Percentiles rank a stretch among this genome's conserved stretches.
Conservation (phyloP, 2,329 filamentous ascomycete species). For the Diaporthe eres region DNA sequence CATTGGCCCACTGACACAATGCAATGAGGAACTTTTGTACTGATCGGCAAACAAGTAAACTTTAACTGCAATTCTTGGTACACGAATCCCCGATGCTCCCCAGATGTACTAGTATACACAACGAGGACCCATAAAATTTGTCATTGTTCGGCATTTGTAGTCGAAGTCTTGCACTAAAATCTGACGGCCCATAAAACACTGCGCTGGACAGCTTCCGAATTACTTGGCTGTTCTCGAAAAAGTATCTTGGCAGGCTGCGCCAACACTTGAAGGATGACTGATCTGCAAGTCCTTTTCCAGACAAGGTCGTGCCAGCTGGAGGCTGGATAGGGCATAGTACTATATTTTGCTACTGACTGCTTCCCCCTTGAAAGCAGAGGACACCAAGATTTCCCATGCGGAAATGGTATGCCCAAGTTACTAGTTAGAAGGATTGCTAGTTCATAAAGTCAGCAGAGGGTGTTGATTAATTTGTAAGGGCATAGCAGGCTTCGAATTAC, state of each 20-base stretch:
- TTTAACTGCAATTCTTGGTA: background rate
- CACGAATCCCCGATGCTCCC: background rate
- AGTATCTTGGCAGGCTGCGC: constrained; percentile 1
- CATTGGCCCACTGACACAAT: background rate
- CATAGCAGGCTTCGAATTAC: no score
- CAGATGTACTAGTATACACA: background rate
- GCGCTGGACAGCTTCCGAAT: background rate
- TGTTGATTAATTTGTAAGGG: no score
- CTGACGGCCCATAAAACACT: background rate
- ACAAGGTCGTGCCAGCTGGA: background rate
- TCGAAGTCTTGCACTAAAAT: constrained; percentile 9
- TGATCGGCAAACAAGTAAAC: constrained; percentile 4
- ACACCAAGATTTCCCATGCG: background rate
- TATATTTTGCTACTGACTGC: background rate
- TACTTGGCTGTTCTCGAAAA: background rate
- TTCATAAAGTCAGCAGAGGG: no score
- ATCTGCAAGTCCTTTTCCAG: background rate
- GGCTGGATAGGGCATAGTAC: background rate
- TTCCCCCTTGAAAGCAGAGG: background rate
- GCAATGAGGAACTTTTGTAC: background rate
- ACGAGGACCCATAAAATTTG: background rate
- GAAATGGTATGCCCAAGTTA: no score
- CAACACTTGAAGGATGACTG: background rate
- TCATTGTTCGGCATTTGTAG: background rate
- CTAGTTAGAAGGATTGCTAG: no score